Evolutionary conservation across 2,329 filamentous ascomycete genomes (phyloP).

Genomic region (Arthrobotrys sphaeroides): DNA sequence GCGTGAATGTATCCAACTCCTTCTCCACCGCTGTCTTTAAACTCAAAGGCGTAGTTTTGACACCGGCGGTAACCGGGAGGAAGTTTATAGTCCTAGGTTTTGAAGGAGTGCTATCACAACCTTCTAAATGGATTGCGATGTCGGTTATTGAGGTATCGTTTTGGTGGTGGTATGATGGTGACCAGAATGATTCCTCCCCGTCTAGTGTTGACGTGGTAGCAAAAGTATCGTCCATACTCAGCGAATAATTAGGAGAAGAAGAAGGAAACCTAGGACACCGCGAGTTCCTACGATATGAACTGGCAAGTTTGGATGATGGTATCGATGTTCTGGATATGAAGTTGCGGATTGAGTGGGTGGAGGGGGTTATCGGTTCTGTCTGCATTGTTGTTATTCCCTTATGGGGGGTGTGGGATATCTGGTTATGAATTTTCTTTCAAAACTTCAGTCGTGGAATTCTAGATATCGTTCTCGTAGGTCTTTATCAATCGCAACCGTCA

Average conservation of each 20-base stretch:
- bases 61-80: neutral
- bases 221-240: no score
- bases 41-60: neutral
- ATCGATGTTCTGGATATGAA: neutral
- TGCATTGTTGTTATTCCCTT: neutral
- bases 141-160: neutral
- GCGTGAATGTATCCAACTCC: neutral
- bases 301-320: neutral
- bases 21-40: neutral
- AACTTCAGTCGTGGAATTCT: no score
- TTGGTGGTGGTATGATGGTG: neutral
- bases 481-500: no score
- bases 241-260: neutral
- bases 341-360: conserved; percentile 7
- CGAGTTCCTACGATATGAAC: conserved; percentile 26
- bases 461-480: no score
- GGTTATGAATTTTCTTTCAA: no score
- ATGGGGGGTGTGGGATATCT: neutral
- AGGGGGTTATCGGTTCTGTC: conserved; percentile 13
- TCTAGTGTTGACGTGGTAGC: neutral
- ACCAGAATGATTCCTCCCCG: neutral
- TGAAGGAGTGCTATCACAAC: neutral
- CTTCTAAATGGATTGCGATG: neutral
- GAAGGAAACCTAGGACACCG: neutral
- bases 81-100: no score